phyloP scores from a whole-genome alignment of 306 rosid genomes.

The Trifolium pratense region DNA sequence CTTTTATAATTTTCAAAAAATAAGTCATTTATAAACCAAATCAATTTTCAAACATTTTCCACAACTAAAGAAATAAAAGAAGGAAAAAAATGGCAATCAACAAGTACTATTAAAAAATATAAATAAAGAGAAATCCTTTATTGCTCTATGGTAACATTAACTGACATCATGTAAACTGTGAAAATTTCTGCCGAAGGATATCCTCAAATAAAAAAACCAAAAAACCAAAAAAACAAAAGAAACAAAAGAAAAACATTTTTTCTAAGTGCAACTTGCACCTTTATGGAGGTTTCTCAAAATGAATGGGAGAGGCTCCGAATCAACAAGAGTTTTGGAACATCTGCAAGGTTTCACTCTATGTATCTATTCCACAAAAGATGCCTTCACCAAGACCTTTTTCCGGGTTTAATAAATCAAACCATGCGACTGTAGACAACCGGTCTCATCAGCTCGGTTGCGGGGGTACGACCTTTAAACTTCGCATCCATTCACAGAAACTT shows the following conservation, averaged over 20 bases:
- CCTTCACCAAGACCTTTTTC: slow-evolving; percentile 39
- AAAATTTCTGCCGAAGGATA: slow-evolving; percentile 12
- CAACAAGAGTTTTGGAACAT: slow-evolving; percentile 24
- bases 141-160: slow-evolving; percentile 40
- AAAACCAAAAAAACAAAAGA: too few relatives aligned
- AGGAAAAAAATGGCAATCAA: slow-evolving; percentile 6
- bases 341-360: slow-evolving; percentile 30
- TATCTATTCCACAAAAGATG: slow-evolving; percentile 20
- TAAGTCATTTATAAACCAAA: too few relatives aligned
- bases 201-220: background rate
- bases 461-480: slow-evolving; percentile 77
- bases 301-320: slow-evolving; percentile 31
- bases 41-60: too few relatives aligned
- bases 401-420: slow-evolving; percentile 36
- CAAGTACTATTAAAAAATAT: slow-evolving; percentile 16
- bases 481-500: slow-evolving; percentile 93
- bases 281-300: slow-evolving; percentile 41
- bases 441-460: slow-evolving; percentile 76
- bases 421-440: background rate
- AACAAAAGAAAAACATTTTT: background rate
- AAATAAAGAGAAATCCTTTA: slow-evolving; percentile 45
- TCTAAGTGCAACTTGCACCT: slow-evolving; percentile 37
- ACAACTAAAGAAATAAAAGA: background rate
- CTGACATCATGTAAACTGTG: slow-evolving; percentile 24
- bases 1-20: too few relatives aligned